Conservation (phyloP, 2,329 filamentous ascomycete species). For the Beauveria varroae region DNA sequence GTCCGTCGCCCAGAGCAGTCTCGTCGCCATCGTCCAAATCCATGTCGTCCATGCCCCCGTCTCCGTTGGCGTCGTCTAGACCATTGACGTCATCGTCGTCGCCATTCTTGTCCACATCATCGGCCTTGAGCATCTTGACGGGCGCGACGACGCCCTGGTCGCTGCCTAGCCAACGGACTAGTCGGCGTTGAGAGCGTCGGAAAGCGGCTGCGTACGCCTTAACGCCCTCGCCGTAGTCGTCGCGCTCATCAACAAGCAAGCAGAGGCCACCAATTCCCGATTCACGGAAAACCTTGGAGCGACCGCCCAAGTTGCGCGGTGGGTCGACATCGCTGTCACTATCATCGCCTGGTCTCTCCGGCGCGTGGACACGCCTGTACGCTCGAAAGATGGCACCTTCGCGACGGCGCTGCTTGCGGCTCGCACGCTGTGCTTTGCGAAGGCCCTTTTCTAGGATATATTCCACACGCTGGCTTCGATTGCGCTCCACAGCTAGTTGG, state of each 20-base stretch:
- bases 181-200: conserved; percentile 52
- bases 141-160: conserved; percentile 41
- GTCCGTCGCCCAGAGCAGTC: conserved; percentile 22
- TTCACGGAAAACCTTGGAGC: conserved; percentile 40
- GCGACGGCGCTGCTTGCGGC: conserved; percentile 52
- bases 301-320: conserved; percentile 26
- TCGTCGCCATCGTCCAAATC: conserved; percentile 29
- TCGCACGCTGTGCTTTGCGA: conserved; percentile 55
- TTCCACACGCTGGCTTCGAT: conserved; percentile 71
- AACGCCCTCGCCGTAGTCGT: conserved; percentile 72
- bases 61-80: conserved; percentile 30
- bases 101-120: conserved; percentile 12
- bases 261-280: conserved; percentile 57
- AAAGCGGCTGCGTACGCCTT: conserved; percentile 59
- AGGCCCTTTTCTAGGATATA: conserved; percentile 72
- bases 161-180: conserved; percentile 59
- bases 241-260: conserved; percentile 52
- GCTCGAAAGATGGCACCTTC: conserved; percentile 62
- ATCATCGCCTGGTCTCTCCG: conserved; percentile 50
- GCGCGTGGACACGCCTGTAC: conserved; percentile 53
- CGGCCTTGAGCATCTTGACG: conserved; percentile 32
- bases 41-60: conserved; percentile 37
- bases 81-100: conserved; percentile 20
- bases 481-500: conserved; percentile 72
- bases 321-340: conserved; percentile 51